Percentiles rank a stretch among this genome's conserved stretches.
Conservation (phyloP, 345 rosid species). For the Abelmoschus esculentus region DNA sequence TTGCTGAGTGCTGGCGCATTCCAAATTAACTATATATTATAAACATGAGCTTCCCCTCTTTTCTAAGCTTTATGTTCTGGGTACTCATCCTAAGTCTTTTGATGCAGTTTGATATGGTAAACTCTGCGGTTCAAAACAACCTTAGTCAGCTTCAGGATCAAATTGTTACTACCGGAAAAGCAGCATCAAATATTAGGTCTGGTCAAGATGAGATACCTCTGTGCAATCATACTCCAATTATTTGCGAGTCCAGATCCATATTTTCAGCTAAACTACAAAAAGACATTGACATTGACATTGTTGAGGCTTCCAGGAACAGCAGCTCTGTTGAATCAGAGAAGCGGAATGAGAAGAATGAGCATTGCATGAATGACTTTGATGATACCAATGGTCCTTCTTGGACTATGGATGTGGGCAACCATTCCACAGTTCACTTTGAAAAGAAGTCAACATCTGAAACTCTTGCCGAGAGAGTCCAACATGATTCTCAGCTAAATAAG, state of each 20-base stretch:
- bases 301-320: conserved; percentile 9
- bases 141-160: conserved; percentile 24
- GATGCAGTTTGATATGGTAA: conserved; percentile 21
- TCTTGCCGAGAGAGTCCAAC: conserved; percentile 7
- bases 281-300: background rate
- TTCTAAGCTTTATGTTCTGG: background rate
- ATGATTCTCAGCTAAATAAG: conserved; percentile 12
- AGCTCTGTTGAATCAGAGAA: conserved; percentile 8
- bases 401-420: conserved; percentile 20
- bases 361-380: conserved; percentile 7
- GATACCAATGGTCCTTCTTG: background rate
- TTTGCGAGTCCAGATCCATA: conserved; percentile 21
- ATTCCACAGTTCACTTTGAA: background rate
- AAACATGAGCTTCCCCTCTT: no score
- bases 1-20: background rate
- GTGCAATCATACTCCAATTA: conserved; percentile 14
- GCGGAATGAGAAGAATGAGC: conserved; percentile 1
- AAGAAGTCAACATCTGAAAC: conserved; percentile 9
- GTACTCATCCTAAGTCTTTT: background rate
- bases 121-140: background rate
- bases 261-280: conserved; percentile 30
- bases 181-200: conserved; percentile 4
- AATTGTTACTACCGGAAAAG: conserved; percentile 21
- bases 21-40: no score
- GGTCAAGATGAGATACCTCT: conserved; percentile 12